Conservation (phyloP, 306 rosid species). For the Inga leiocalycina region DNA sequence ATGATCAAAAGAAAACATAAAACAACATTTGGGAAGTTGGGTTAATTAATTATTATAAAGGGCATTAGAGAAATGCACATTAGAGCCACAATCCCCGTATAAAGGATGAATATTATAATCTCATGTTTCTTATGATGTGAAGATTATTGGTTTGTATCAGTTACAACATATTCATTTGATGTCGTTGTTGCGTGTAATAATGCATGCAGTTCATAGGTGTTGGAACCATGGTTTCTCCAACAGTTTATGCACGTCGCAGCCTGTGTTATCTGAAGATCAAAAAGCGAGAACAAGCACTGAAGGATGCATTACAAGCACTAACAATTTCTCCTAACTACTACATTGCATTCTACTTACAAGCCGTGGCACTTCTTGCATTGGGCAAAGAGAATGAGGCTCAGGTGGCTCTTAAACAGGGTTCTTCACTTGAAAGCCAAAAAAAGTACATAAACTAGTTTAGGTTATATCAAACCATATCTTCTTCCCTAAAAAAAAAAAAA, state of each 20-base stretch:
- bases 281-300: conserved; percentile 79
- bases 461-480: conserved; percentile 9
- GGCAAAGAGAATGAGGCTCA: conserved; percentile 72
- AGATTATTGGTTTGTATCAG: background rate
- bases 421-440: conserved; percentile 64
- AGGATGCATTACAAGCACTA: conserved; percentile 80
- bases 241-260: conserved; percentile 88
- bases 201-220: conserved; percentile 79
- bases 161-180: background rate
- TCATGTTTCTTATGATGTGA: background rate
- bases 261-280: conserved; percentile 66
- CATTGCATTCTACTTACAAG: conserved; percentile 80
- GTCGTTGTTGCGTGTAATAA: conserved; percentile 23
- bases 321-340: conserved; percentile 76
- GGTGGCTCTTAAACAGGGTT: conserved; percentile 77
- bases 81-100: no score
- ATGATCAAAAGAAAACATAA: no score
- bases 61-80: no score
- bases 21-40: no score
- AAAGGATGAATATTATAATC: no score
- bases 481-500: background rate
- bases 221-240: conserved; percentile 90
- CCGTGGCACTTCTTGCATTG: conserved; percentile 62
- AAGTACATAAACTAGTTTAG: conserved; percentile 37
- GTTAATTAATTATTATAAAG: no score